Conservation (phyloP, 1,139 yeast genomes). For the Kodamaea sp. region DNA sequence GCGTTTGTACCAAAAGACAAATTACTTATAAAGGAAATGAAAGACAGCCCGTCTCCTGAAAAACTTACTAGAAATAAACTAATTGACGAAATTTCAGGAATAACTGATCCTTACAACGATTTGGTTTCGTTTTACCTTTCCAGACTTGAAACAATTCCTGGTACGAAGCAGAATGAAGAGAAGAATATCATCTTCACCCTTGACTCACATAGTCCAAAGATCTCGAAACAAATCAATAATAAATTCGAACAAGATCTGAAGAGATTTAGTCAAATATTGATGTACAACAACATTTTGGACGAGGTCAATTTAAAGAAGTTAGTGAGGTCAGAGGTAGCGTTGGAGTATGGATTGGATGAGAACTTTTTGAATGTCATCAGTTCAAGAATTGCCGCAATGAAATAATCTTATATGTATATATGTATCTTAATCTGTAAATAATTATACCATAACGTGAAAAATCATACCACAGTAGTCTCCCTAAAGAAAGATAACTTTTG, state of each 20-base stretch:
- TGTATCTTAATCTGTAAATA: slow-evolving; percentile 4
- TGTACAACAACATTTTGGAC: slow-evolving; percentile 17
- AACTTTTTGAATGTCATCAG: slow-evolving; percentile 3
- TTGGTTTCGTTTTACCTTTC: slow-evolving; percentile 22
- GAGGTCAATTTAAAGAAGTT: slow-evolving; percentile 1
- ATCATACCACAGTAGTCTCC: neutral
- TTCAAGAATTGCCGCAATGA: slow-evolving; percentile 2
- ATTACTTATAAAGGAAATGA: no score
- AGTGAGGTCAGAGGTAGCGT: neutral
- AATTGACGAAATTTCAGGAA: slow-evolving; percentile 18
- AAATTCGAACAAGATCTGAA: slow-evolving; percentile 13
- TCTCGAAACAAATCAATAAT: neutral
- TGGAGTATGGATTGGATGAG: slow-evolving; percentile 9
- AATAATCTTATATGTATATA: slow-evolving; percentile 1
- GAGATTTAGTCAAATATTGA: slow-evolving; percentile 18
- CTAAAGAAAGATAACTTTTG: slow-evolving; percentile 12
- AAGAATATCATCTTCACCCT: slow-evolving; percentile 18
- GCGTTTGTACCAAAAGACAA: slow-evolving; percentile 17
- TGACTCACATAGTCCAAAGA: slow-evolving; percentile 5
- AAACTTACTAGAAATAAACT: neutral
- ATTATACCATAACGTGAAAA: slow-evolving; percentile 1
- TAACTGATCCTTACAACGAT: slow-evolving; percentile 27
- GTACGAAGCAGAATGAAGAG: slow-evolving; percentile 2
- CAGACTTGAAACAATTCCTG: slow-evolving; percentile 15
- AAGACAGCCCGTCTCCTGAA: neutral